Evolutionary conservation across 1,139 yeast species (phyloP), one percentile per base, ranked within the genome.

Genomic region (Candida albicans): DNA sequence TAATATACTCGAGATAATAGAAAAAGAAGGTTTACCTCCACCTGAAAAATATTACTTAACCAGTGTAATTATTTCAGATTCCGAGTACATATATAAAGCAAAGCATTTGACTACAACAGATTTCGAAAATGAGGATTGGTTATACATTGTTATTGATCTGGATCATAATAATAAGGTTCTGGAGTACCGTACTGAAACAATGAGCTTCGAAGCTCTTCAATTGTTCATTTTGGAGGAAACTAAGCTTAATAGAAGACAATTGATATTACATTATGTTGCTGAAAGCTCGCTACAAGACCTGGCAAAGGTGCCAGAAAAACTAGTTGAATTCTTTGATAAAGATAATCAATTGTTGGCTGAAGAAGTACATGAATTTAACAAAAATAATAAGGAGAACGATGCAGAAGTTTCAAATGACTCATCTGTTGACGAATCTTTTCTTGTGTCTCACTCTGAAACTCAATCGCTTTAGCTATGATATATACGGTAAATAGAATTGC

Each of bases 1-100:
- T 2, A 61, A 66, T 42, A 48, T 68, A 8, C 40, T 58, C 29
- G 43, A 50, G 4, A 43, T 39, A 11, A 35, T 44, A 1, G 43
- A 42, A 11, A 39, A 41, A 1, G 44, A 52, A 11, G 49, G 48
- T n/a, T 41, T 53, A 3, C 47, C 47, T 5, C 36, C 43, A 4
- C 61, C 62, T 3, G 42, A 50, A 6, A 53, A 54, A 26, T 69
- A 68, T 45, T 40, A 52, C 2, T 52, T 69, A 26, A 48, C 59
- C 0, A 68, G 69, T 1, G 60, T 68, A 11, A 54, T 68, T 6
- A 36, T 66, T n/a, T 59, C 62, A 6, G 71, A 65, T 37, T 38
- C 51, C 4, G 64, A 65, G 37, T 70, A 67, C 48, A 61, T 55
- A 31, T 61, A 61, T 46, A 57, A 48, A 34, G 33, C 50, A n/a